Base-by-base conservation (phyloP, 2,329 filamentous ascomycete genomes). In the Penicillium janthinellum region DNA sequence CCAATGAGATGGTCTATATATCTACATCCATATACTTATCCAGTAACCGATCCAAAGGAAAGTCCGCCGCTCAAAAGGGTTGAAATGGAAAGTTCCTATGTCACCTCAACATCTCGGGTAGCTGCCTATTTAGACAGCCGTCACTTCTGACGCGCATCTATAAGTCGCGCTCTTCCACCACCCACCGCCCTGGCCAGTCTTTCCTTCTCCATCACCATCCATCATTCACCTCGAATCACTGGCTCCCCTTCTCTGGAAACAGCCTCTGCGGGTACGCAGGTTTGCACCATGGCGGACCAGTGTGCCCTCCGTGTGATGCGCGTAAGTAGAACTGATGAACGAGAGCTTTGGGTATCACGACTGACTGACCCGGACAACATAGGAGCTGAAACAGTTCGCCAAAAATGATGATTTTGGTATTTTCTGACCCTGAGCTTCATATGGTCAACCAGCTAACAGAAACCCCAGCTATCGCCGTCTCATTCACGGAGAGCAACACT, bases 401-500 rank as follows among this genome's bases (percentile, higher is more conserved):
- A 55, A 48, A 10, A 55, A 58, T 37, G 64, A 53, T 12, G 53
- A 52, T 15, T 12, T 47, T 20, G 22, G 47, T 44, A 37, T 5
- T 15, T 35, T 34, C 25, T 35, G 15, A 17, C 34, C 20, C 35
- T 35, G 56, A 70, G 66, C 42, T 37, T 45, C 37, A 17, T 35
- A 25, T 38, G 3, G 31, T n/a, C 17, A 38, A 12, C 41, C 12
- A 37, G 5, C 37, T 31, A 11, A 44, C 22, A 4, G 8, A 14
- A 14, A 2, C 22, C n/a, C 15, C 62, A 93, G 91, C 93, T 34
- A 85, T 98, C 64, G 91, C 91, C 11, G 92, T 97, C 51, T 90
- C 91, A 58, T 96, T 90, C 73, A 85, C 90, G 54, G 95, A 98
- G 77, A 84, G 88, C 67, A 92, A 99, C 75, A 91, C 98, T 61